Conservation (phyloP, 257 asterid species). For the Fraxinus quadrangulata region DNA sequence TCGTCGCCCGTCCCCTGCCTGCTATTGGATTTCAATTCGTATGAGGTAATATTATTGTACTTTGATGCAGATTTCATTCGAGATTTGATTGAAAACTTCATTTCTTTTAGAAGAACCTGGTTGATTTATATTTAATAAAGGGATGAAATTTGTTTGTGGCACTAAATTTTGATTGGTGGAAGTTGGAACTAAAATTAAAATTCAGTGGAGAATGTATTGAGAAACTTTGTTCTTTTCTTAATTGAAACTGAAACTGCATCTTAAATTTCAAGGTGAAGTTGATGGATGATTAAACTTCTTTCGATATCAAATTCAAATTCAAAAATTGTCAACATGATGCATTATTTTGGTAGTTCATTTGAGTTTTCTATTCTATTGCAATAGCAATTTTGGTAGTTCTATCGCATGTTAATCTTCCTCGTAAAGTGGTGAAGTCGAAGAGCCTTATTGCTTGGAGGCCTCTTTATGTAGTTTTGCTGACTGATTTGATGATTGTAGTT, state of each 20-base stretch:
- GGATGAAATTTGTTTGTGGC: not conserved
- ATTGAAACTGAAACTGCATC: not conserved
- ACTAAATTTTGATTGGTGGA: not conserved
- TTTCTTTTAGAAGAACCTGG: too few species aligned
- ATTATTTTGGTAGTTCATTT: slow-evolving; percentile 28
- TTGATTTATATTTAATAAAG: not conserved
- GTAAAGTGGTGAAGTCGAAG: slow-evolving; percentile 45
- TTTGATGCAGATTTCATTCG: not conserved
- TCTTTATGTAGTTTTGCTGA: slow-evolving; percentile 56
- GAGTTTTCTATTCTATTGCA: slow-evolving; percentile 56
- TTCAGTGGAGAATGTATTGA: not conserved
- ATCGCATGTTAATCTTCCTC: slow-evolving; percentile 51
- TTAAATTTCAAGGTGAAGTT: not conserved
- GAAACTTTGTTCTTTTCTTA: not conserved
- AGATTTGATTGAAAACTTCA: not conserved
- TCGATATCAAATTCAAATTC: not conserved
- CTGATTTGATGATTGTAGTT: slow-evolving; percentile 56
- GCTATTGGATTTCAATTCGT: too few species aligned
- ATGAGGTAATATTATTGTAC: too few species aligned
- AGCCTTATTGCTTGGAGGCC: slow-evolving; percentile 69
- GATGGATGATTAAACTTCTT: not conserved
- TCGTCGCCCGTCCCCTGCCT: too few species aligned
- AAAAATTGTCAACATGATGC: not conserved
- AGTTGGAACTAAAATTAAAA: not conserved
- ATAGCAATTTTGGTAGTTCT: slow-evolving; percentile 62